phyloP scores from a whole-genome alignment of 495 filamentous ascomycete genomes.

The Penicillium atrosanguineum region DNA sequence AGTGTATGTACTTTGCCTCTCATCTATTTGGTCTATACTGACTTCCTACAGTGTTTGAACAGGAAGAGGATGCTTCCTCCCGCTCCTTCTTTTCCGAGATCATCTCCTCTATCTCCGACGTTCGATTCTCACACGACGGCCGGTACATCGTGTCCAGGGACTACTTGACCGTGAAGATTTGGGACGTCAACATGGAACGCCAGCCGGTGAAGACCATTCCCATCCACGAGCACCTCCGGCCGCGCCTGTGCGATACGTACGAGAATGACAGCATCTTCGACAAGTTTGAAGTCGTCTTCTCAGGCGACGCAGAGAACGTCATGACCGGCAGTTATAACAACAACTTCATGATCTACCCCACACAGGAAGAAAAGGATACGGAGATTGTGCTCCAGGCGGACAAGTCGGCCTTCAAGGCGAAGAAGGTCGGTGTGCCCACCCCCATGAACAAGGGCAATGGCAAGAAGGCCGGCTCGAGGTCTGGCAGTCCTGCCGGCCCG shows the following conservation, averaged over 20 bases:
- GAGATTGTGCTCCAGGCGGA: constrained; percentile 97
- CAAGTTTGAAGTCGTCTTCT: constrained; percentile 99
- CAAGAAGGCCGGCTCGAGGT: constrained; percentile 80
- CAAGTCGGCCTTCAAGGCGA: constrained; percentile 98
- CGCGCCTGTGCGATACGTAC: constrained; percentile 94
- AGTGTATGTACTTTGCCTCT: constrained; percentile 60
- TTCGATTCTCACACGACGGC: constrained; percentile 94
- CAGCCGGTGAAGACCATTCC: constrained; percentile 97
- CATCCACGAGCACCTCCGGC: constrained; percentile 95
- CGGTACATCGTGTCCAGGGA: constrained; percentile 96
- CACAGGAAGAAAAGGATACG: constrained; percentile 90
- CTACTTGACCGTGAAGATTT: constrained; percentile 98
- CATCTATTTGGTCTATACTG: constrained; percentile 3
- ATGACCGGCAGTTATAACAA: constrained; percentile 99
- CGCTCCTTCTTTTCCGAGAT: constrained; percentile 99
- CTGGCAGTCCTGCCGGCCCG: constrained; percentile 86
- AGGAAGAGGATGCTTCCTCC: constrained; percentile 98
- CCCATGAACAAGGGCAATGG: constrained; percentile 87
- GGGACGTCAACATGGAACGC: constrained; percentile 98
- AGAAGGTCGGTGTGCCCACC: constrained; percentile 97
- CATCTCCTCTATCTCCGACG: constrained; percentile 98
- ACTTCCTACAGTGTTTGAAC: constrained; percentile 76
- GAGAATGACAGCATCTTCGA: constrained; percentile 99
- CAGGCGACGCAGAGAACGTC: constrained; percentile 95
- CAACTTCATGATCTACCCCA: constrained; percentile 99